phyloP scores from a whole-genome alignment of 371 early-diverging fungal genomes.

The Parasitella parasitica region DNA sequence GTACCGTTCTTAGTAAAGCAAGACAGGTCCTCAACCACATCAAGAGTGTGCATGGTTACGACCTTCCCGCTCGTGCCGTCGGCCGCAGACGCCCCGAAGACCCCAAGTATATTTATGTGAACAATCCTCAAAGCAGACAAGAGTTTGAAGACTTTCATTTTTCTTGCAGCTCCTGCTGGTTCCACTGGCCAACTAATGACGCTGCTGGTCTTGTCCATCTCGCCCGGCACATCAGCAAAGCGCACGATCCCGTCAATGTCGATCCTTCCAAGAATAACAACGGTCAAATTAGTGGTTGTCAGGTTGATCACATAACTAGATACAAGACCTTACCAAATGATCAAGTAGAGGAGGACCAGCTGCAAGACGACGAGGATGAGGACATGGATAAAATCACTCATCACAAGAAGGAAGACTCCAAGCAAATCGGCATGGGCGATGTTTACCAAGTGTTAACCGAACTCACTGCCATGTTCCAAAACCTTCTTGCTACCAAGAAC shows the following conservation, averaged over 20 bases:
- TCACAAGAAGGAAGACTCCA: too few species aligned
- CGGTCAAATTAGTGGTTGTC: not conserved
- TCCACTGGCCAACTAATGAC: not conserved
- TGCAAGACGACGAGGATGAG: not conserved
- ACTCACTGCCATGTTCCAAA: too few species aligned
- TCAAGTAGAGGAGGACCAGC: not conserved
- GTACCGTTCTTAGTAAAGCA: not conserved
- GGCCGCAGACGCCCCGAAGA: not conserved
- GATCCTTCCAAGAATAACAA: not conserved
- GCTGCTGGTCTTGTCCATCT: not conserved
- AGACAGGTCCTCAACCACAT: not conserved
- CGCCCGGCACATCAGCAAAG: not conserved
- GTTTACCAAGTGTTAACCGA: too few species aligned
- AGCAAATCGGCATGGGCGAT: too few species aligned
- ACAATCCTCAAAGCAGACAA: not conserved
- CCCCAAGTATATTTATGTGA: not conserved
- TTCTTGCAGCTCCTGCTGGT: conserved; percentile 15
- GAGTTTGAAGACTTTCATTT: not conserved
- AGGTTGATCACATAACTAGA: not conserved
- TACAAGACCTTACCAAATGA: not conserved
- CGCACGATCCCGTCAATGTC: not conserved
- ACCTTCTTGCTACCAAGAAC: too few species aligned
- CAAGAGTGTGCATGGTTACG: not conserved
- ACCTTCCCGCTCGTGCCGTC: not conserved
- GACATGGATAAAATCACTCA: too few species aligned